Conservation (phyloP, 148 eudicot species). For the Diospyros kaki region DNA sequence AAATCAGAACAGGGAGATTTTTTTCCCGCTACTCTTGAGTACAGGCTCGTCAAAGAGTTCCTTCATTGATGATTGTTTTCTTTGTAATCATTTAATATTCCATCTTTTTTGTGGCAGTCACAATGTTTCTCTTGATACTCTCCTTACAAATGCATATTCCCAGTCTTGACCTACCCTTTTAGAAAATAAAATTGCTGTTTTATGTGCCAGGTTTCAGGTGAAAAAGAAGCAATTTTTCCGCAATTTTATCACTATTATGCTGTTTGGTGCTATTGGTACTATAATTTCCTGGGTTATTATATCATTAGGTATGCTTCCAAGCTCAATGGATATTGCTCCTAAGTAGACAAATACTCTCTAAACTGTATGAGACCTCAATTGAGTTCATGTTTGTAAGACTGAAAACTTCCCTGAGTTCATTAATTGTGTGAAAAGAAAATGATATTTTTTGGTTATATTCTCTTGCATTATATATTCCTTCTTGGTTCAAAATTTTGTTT, state of each 20-base stretch:
- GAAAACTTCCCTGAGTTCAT: neutral
- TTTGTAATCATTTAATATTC: neutral
- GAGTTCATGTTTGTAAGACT: neutral
- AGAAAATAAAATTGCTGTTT: neutral
- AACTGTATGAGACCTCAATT: neutral
- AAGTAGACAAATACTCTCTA: neutral
- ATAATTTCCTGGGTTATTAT: constrained; percentile 53
- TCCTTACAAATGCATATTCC: neutral
- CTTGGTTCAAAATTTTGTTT: neutral
- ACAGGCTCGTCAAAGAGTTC: neutral
- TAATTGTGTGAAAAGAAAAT: neutral
- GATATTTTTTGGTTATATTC: neutral
- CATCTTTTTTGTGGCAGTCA: neutral
- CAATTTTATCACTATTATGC: constrained; percentile 55
- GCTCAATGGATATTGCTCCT: neutral
- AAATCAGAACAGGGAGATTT: too few species aligned
- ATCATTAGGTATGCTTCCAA: constrained; percentile 31
- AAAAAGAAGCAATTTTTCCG: constrained; percentile 71
- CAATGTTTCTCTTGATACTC: neutral
- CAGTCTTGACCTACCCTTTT: neutral
- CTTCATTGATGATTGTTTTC: neutral
- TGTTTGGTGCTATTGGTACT: constrained; percentile 65
- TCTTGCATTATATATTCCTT: neutral
- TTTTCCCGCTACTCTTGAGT: too few species aligned
- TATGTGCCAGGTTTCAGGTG: constrained; percentile 54